Evolutionary conservation across 352 stramenopile genomes (phyloP), one percentile per base, ranked within the genome.

Genomic region (Pythium myriotylum): DNA sequence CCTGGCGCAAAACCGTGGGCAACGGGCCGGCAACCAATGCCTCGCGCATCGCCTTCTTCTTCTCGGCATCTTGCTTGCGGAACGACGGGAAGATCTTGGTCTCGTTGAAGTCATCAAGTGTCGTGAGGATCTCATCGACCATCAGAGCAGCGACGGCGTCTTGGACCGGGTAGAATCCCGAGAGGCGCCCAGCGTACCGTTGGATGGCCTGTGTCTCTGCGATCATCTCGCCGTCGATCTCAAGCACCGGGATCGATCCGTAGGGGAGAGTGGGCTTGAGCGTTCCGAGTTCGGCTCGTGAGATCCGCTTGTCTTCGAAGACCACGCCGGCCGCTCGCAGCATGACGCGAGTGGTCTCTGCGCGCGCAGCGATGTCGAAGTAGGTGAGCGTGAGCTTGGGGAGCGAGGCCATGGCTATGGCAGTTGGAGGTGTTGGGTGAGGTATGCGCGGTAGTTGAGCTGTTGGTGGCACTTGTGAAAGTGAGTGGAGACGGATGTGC

Each of bases 311-410:
- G 59, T 94, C 80, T 35, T 77, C 59, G 53, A 92, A 92, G 3
- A 74, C 59, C 2, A 94, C 59, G 17, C 68, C 68, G n/a, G 76
- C 83, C 26, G 88, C 64, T 45, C 75, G 68, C 48, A 89, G 72
- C 17, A 77, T 68, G n/a, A 92, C 57, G 5, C 86, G 81, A 19
- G 67, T 61, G 22, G 54, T 14, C 54, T 91, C 80, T 19, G 69
- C 84, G 14, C 74, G 68, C 3, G 64, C 80, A 3, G 55, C 47
- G 40, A 67, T 24, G 24, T 68, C 32, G 50, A 92, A 91, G 62
- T 92, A 94, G 7, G 61, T 83, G 20, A 94, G 75, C 62, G 77
- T 85, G 54, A 91, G 66, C n/a, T 66, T 59, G 1, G 76, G 71
- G 53, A 74, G 23, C 20, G 45, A 19, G 4, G 24, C 2, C 45